Percentiles rank a stretch among this genome's conserved stretches.
phyloP scores from a whole-genome alignment of 2,329 filamentous ascomycete species.

The Cyphellophora attinorum region DNA sequence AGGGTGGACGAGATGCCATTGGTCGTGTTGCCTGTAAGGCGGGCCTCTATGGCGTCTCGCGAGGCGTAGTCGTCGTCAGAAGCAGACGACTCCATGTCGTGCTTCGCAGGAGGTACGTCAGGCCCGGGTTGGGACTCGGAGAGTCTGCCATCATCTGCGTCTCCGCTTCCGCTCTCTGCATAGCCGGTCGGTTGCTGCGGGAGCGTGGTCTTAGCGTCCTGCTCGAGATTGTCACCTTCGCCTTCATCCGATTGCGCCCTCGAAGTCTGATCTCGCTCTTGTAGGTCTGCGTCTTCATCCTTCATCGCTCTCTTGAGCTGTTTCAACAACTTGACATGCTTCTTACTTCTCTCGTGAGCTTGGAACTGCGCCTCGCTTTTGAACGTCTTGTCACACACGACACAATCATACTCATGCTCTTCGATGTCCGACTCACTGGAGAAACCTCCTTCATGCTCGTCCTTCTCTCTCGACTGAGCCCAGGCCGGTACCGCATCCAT shows the following conservation, averaged over 20 bases:
- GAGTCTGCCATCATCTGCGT: background rate
- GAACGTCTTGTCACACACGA: constrained; percentile 58
- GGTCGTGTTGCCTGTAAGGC: constrained; percentile 20
- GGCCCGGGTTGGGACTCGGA: constrained; percentile 4
- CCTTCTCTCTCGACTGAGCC: constrained; percentile 46
- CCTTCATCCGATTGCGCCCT: background rate
- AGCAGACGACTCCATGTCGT: constrained; percentile 6
- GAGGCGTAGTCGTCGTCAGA: constrained; percentile 34
- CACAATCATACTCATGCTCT: constrained; percentile 51
- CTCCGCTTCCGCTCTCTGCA: constrained; percentile 12
- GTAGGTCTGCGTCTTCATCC: constrained; percentile 56
- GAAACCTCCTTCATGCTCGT: constrained; percentile 39
- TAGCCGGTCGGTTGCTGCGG: constrained; percentile 6
- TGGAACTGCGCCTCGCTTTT: constrained; percentile 89
- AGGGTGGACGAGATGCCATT: constrained; percentile 9
- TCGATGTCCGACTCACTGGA: constrained; percentile 37
- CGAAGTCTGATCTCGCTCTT: constrained; percentile 5
- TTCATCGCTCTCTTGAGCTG: constrained; percentile 74
- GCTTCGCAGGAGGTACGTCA: constrained; percentile 7
- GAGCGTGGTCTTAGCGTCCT: constrained; percentile 21
- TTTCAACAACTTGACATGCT: constrained; percentile 79
- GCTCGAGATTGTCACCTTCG: constrained; percentile 34
- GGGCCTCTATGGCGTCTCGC: constrained; percentile 29
- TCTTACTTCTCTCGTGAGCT: constrained; percentile 92
- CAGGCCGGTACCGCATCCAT: constrained; percentile 55